phyloP scores from a whole-genome alignment of 139 green algal species.

The Chlorella vulgaris region DNA sequence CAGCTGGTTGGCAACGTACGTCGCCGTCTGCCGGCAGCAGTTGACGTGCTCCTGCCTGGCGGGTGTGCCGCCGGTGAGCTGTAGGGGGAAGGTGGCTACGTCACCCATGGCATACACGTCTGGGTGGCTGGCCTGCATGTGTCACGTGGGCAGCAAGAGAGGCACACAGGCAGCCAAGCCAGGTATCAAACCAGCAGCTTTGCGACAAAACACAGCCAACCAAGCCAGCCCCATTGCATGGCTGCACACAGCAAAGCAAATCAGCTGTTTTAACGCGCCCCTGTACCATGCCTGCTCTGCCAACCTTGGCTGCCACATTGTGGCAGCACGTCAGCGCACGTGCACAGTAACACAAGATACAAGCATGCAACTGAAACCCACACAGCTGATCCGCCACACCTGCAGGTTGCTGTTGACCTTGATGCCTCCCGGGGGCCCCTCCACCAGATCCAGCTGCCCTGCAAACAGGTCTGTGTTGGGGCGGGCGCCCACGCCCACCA shows the following conservation, averaged over 20 bases:
- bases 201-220: no score
- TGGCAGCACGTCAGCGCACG: no score
- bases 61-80: constrained; percentile 49
- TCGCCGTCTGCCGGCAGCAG: constrained; percentile 47
- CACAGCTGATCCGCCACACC: no score
- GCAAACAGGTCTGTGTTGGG: constrained; percentile 75
- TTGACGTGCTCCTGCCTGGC: constrained; percentile 89
- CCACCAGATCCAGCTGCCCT: constrained; percentile 58
- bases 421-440: constrained; percentile 76
- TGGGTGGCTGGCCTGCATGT: constrained; percentile 64
- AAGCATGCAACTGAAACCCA: no score
- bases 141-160: no score
- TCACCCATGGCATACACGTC: constrained; percentile 92
- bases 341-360: no score
- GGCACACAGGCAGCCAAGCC: neutral
- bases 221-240: no score
- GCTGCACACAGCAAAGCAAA: no score
- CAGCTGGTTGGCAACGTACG: constrained; percentile 38
- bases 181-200: no score
- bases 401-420: constrained; percentile 76
- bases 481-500: constrained; percentile 85
- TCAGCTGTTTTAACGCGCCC: no score
- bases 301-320: no score
- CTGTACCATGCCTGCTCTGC: no score
- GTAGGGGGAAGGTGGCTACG: constrained; percentile 88